Evolutionary conservation across 108 stramenopile genomes (phyloP), one percentile per base, ranked within the genome.

Genomic region (Hondaea fermentalgiana): DNA sequence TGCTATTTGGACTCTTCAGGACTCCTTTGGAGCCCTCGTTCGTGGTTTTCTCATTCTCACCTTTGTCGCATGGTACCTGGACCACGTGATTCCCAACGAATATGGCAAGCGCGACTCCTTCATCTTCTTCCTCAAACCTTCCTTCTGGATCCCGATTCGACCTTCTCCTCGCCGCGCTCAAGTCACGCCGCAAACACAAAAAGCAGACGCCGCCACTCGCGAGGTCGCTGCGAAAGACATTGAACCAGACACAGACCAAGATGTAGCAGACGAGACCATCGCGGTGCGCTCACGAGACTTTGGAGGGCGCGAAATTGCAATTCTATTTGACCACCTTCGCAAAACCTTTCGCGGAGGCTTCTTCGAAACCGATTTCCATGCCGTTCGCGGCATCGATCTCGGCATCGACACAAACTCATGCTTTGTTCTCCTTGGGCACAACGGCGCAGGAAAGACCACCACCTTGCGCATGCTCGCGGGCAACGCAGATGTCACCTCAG

Each of bases 331-430:
- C 16, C 10, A 35, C 10, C 51, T 83, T 43, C 45, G 49, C 91
- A 96, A 60, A 95, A 95, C 90, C 93, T 95, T 42, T 98, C 96
- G 96, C 92, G 95, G 72, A 92, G 96, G 5, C 95, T 96, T 89
- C 94, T 95, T 35, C 91, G 76, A 45, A 6, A 4, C 49, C 28
- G 49, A 47, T 17, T 83, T 83, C 49, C 76, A 83, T 45, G 76
- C 76, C n/a, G 76, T 83, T 12, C 45, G 12, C 14, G 76, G 76
- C n/a, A 10, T 83, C 51, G 76, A 83, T 12, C 51, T 53, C 51
- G 76, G 23, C 10, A 83, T 83, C 4, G 76, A 83, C 51, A 3
- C 76, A 12, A 83, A 83, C 51, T 83, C 76, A 21, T 53, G 49
- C 60, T 92, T 91, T 60, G 93, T 93, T 59, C 90, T 93, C 16